phyloP scores from a whole-genome alignment of 495 filamentous ascomycete genomes.

The Penicillium turbatum region DNA sequence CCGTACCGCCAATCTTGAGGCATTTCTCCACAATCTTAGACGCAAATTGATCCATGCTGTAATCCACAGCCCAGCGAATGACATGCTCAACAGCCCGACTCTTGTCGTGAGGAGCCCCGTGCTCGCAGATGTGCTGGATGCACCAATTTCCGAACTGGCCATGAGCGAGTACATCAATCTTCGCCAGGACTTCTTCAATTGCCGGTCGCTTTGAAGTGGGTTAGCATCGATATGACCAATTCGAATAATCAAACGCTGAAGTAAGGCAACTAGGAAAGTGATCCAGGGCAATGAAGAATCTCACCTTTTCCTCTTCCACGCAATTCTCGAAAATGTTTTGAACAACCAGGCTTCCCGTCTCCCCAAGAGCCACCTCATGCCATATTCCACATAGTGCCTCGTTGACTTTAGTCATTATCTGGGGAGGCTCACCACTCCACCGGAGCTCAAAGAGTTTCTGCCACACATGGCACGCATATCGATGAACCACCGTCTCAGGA shows the following conservation, averaged over 20 bases:
- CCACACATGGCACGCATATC: conserved; percentile 98
- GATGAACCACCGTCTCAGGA: conserved; percentile 95
- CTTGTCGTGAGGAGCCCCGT: conserved; percentile 86
- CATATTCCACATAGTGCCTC: conserved; percentile 94
- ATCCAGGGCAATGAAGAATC: background rate
- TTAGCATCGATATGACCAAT: conserved; percentile 30
- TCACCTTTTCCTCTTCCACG: conserved; percentile 95
- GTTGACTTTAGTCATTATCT: conserved; percentile 98
- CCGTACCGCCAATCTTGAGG: conserved; percentile 87
- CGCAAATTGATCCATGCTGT: conserved; percentile 98
- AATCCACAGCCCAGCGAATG: conserved; percentile 85
- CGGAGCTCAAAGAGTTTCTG: conserved; percentile 99
- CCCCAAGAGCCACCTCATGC: conserved; percentile 95
- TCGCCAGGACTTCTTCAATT: conserved; percentile 90
- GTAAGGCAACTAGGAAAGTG: background rate
- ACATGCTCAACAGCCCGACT: conserved; percentile 93
- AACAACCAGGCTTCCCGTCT: conserved; percentile 95
- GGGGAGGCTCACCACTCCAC: conserved; percentile 90
- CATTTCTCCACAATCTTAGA: conserved; percentile 99
- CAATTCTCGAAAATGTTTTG: conserved; percentile 99
- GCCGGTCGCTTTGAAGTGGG: conserved; percentile 67
- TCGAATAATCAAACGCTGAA: background rate
- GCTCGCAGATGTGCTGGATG: conserved; percentile 98
- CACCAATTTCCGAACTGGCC: conserved; percentile 99
- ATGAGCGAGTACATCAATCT: conserved; percentile 91